phyloP scores from a whole-genome alignment of 2,329 filamentous ascomycete species.

The Rhynchosporium graminicola region DNA sequence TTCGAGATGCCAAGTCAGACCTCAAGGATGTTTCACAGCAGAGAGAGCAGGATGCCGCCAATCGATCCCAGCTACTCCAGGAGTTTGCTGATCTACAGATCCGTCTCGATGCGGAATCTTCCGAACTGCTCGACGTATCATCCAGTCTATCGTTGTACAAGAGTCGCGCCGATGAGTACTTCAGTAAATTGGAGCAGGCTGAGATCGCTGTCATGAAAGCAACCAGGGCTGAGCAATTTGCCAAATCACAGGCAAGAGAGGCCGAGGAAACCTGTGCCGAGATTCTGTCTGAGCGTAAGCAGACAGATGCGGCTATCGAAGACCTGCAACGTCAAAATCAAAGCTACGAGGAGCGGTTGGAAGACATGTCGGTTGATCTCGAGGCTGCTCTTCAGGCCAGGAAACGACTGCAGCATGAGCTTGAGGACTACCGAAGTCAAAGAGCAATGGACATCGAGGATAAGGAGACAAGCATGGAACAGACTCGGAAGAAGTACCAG shows the following conservation, averaged over 20 bases:
- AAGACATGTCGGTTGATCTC: constrained; percentile 88
- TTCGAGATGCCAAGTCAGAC: constrained; percentile 81
- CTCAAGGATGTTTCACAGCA: constrained; percentile 76
- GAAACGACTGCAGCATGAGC: constrained; percentile 92
- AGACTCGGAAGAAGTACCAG: constrained; percentile 97
- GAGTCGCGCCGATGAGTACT: constrained; percentile 91
- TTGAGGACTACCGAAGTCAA: constrained; percentile 95
- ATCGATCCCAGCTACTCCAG: constrained; percentile 82
- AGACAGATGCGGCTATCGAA: constrained; percentile 84
- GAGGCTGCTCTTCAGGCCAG: constrained; percentile 84
- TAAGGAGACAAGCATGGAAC: constrained; percentile 93
- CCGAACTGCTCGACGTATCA: constrained; percentile 79
- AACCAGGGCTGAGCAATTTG: constrained; percentile 88
- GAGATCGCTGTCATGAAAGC: constrained; percentile 95
- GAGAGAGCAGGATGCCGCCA: constrained; percentile 84
- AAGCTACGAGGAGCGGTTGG: constrained; percentile 84
- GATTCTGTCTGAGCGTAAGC: constrained; percentile 88
- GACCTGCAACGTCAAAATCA: constrained; percentile 89
- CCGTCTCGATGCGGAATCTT: constrained; percentile 83
- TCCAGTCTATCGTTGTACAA: constrained; percentile 89
- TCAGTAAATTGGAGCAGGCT: constrained; percentile 93
- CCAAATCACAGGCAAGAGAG: constrained; percentile 84
- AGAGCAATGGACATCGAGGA: constrained; percentile 96
- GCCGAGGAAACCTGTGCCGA: constrained; percentile 88
- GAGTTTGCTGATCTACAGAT: constrained; percentile 95